phyloP scores from a whole-genome alignment of 2,329 filamentous ascomycete genomes.

The Coniochaeta sp. region DNA sequence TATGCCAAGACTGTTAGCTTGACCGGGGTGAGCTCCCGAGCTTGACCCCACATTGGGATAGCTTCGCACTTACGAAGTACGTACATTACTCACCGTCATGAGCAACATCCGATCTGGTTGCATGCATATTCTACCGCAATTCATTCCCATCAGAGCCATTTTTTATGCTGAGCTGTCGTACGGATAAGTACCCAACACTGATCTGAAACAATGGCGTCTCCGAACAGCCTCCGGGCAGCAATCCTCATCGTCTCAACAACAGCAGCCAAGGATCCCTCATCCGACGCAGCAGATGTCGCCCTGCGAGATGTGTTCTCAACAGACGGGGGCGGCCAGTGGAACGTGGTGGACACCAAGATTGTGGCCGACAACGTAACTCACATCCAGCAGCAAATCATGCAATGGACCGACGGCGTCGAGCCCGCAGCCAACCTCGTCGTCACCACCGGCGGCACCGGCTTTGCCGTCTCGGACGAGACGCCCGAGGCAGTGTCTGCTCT shows the following conservation, averaged over 20 bases:
- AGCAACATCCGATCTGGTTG: too few species aligned
- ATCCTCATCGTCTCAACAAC: constrained; percentile 90
- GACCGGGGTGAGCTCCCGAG: background rate
- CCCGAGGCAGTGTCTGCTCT: constrained; percentile 83
- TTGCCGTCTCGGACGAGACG: constrained; percentile 76
- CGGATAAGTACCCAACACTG: too few species aligned
- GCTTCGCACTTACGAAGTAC: too few species aligned
- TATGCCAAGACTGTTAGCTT: background rate
- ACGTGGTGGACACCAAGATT: constrained; percentile 61
- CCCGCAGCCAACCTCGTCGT: constrained; percentile 65
- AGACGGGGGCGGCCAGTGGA: constrained; percentile 66
- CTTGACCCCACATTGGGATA: background rate
- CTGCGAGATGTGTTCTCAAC: constrained; percentile 63
- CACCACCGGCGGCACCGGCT: constrained; percentile 90
- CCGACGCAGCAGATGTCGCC: constrained; percentile 64
- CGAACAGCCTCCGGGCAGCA: constrained; percentile 55
- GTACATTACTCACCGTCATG: too few species aligned
- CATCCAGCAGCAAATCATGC: constrained; percentile 67
- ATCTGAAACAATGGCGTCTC: constrained; percentile 27
- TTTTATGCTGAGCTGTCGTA: too few species aligned
- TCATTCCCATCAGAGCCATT: too few species aligned
- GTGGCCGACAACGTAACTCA: constrained; percentile 68
- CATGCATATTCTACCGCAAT: too few species aligned
- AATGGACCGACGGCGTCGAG: constrained; percentile 70
- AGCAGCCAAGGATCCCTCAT: constrained; percentile 68